Evolutionary conservation across 495 filamentous ascomycete species (phyloP).

Genomic region (Talaromyces wortmannii): DNA sequence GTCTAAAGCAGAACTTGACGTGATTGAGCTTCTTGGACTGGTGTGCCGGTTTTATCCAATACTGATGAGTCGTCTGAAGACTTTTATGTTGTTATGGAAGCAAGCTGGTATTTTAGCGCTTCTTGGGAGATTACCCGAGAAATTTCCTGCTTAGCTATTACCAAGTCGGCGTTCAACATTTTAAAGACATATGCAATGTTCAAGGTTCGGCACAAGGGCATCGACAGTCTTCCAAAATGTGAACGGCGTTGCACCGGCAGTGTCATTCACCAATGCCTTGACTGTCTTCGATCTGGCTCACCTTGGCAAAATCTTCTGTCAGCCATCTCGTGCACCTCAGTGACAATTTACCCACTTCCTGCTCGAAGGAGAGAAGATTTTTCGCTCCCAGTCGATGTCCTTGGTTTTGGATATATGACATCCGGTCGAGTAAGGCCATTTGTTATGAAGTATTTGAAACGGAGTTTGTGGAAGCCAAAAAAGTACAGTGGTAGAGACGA

Average conservation of each 20-base stretch:
- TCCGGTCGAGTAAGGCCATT: neutral
- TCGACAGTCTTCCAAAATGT: neutral
- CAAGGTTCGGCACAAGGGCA: neutral
- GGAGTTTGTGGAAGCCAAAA: slow-evolving; percentile 2
- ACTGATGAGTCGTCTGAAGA: no score
- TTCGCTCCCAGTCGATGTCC: neutral
- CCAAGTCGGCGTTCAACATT: no score
- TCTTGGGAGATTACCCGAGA: no score
- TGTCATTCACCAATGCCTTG: neutral
- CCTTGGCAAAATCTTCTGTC: slow-evolving; percentile 1
- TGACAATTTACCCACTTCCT: slow-evolving; percentile 1
- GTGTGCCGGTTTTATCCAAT: no score
- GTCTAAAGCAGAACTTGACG: no score
- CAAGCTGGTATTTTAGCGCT: no score
- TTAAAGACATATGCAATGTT: no score
- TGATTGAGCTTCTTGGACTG: no score
- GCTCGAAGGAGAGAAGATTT: neutral
- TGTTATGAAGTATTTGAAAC: neutral
- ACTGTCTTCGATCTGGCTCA: neutral
- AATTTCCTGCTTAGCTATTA: no score
- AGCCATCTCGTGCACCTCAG: neutral
- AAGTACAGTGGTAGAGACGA: neutral
- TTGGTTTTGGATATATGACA: neutral
- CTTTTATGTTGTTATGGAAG: no score
- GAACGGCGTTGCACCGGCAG: neutral